Evolutionary conservation across 1,284 basidiomycete genomes (phyloP), one percentile per base, ranked within the genome.

Genomic region (Moesziomyces sp.): DNA sequence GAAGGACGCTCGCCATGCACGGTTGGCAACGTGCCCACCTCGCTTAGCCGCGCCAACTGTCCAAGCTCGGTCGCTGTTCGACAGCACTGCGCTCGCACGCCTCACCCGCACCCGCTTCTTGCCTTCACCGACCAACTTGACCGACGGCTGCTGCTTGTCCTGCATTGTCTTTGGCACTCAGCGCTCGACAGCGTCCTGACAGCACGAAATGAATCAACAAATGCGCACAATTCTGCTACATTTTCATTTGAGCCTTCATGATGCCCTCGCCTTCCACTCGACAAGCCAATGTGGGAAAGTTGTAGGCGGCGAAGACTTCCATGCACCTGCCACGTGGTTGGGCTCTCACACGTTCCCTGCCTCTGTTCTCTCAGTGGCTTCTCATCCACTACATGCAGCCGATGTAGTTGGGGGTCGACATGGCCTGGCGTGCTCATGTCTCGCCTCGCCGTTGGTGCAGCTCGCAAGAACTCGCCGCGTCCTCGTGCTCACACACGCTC

Each of bases 11-110:
- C 26, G 26, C 23, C 7, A 23, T 24, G 42, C 43, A 49, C 11
- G 30, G 7, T 46, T n/a, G 34, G 35, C 49, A 58, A 58, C 57
- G 57, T 58, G 57, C 49, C 11, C 57, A 47, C 30, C 48, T 58
- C 57, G 57, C 44, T 47, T 52, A 58, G 24, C 13, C 21, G 0
- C 10, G 23, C 26, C 13, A 18, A 40, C 38, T 10, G 38, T 42
- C 11, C 34, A 26, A 14, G 10, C 21, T 52, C 28, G 24, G 11
- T 18, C 38, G 38, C 38, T 40, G 38, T 40, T 18, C 5, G 38
- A 40, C 38, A 40, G 38, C 38, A 16, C 38, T 1, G 38, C 38
- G 35, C 11, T 30, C 30, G 30, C 30, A 30, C 5, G 5, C 24
- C 24, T 26, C 24, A 26, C 24, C 24, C 24, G 24, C 24, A 26